These are phyloP conservation scores for Xerophyta viscosa DNA, from an alignment of 106 monocot species.

Conservation along the genomic window DNA sequence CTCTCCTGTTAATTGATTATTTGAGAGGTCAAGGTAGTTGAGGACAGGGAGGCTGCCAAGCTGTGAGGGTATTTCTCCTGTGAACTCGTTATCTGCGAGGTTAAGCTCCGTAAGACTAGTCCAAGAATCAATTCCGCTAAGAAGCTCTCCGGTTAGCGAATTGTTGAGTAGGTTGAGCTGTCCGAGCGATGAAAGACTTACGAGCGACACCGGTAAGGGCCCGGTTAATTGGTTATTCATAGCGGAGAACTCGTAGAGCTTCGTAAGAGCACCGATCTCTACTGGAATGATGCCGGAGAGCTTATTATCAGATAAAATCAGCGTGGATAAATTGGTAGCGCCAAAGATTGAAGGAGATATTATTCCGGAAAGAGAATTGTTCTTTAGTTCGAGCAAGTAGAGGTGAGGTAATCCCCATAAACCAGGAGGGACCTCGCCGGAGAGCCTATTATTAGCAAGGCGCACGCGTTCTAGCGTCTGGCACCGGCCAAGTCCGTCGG, in stretches of 20 bases:
- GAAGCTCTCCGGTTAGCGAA: conserved; percentile 44
- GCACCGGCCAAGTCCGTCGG: background rate
- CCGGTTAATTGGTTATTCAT: conserved; percentile 46
- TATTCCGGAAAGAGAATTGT: conserved; percentile 11
- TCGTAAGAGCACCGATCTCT: background rate
- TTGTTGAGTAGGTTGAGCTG: conserved; percentile 49
- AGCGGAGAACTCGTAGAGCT: background rate
- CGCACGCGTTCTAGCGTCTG: background rate
- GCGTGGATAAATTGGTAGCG: conserved; percentile 8
- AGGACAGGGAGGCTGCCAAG: conserved; percentile 58
- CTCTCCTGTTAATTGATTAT: conserved; percentile 44
- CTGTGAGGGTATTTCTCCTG: conserved; percentile 50
- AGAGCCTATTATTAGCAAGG: conserved; percentile 11
- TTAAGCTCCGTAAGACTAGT: conserved; percentile 54
- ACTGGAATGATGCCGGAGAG: conserved; percentile 26
- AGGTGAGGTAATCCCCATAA: conserved; percentile 22
- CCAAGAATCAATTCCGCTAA: conserved; percentile 24
- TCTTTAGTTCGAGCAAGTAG: conserved; percentile 14
- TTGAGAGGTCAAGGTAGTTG: conserved; percentile 75
- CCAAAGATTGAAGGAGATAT: conserved; percentile 11
- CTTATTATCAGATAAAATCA: conserved; percentile 6
- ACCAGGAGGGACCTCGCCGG: conserved; percentile 14
- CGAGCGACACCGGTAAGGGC: conserved; percentile 37
- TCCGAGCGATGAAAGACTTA: conserved; percentile 29
- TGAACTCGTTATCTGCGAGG: conserved; percentile 53